Conservation (phyloP, 2,329 filamentous ascomycete species). For the Beauveria caledonica region DNA sequence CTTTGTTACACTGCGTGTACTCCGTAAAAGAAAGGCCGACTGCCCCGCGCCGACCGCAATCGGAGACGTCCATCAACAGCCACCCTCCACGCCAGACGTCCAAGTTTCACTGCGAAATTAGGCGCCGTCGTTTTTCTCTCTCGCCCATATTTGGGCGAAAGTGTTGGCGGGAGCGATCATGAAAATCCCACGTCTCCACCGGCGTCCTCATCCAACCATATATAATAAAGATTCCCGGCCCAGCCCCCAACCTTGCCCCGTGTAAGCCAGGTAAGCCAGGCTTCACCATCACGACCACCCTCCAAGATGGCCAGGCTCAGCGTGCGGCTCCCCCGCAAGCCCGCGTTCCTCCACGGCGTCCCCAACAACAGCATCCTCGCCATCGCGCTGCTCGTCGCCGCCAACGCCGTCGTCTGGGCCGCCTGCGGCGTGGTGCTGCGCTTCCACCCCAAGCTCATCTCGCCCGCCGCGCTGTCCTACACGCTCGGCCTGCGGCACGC, state of each 20-base stretch:
- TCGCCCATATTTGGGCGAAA: neutral
- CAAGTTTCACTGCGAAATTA: neutral
- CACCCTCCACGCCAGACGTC: constrained; percentile 11
- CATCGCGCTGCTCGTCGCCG: constrained; percentile 39
- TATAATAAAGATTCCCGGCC: neutral
- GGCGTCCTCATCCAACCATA: neutral
- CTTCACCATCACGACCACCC: neutral
- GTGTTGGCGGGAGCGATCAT: neutral
- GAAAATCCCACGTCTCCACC: neutral
- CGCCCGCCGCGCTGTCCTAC: constrained; percentile 77
- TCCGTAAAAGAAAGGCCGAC: neutral
- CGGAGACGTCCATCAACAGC: neutral
- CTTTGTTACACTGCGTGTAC: neutral
- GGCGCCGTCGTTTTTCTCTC: neutral
- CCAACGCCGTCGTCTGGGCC: constrained; percentile 50
- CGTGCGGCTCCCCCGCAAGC: constrained; percentile 17
- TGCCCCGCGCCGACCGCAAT: neutral
- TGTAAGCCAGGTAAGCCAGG: neutral
- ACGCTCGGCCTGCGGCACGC: constrained; percentile 86
- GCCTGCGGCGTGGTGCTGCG: constrained; percentile 43
- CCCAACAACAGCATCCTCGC: constrained; percentile 34
- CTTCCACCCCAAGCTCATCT: constrained; percentile 55
- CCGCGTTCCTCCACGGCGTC: constrained; percentile 23
- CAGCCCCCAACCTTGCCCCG: neutral
- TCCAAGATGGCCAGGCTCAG: neutral